Percentiles rank a stretch among this genome's conserved stretches.
These are phyloP conservation scores for Saraca asoca DNA, from an alignment of 331 rosid species.

Conservation along the genomic window DNA sequence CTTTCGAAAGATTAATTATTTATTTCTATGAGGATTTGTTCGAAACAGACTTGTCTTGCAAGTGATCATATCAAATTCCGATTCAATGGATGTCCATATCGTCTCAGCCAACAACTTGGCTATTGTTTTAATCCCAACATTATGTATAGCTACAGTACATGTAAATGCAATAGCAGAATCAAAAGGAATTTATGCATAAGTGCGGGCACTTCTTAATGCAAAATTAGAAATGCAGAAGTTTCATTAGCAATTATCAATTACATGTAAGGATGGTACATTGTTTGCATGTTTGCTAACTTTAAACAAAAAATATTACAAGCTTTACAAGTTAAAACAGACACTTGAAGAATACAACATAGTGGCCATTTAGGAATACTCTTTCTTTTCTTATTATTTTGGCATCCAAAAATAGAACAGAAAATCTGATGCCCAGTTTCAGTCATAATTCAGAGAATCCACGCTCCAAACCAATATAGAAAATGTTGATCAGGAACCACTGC, in stretches of 20 bases:
- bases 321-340: too few species aligned
- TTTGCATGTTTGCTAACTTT: constrained; percentile 7
- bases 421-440: constrained; percentile 20
- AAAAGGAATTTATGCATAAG: neutral
- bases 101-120: too few species aligned
- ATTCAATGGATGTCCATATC: too few species aligned
- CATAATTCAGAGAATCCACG: constrained; percentile 23
- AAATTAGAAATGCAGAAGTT: neutral
- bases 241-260: constrained; percentile 16
- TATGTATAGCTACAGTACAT: too few species aligned
- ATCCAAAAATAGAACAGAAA: neutral
- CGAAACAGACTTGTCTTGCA: too few species aligned
- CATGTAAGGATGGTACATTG: constrained; percentile 21
- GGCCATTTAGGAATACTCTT: constrained; percentile 12
- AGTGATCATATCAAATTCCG: too few species aligned
- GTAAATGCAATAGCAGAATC: too few species aligned
- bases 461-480: neutral
- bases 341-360: constrained; percentile 16
- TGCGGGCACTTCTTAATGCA: constrained; percentile 15
- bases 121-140: too few species aligned
- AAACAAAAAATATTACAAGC: constrained; percentile 22
- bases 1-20: too few species aligned
- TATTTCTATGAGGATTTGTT: too few species aligned
- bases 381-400: too few species aligned
- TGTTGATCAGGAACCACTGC: neutral